A percentile compares a stretch with the other conserved stretches of the same genome.
phyloP scores from a whole-genome alignment of 768 basidiomycete species.

The Lactifluus piperatus region DNA sequence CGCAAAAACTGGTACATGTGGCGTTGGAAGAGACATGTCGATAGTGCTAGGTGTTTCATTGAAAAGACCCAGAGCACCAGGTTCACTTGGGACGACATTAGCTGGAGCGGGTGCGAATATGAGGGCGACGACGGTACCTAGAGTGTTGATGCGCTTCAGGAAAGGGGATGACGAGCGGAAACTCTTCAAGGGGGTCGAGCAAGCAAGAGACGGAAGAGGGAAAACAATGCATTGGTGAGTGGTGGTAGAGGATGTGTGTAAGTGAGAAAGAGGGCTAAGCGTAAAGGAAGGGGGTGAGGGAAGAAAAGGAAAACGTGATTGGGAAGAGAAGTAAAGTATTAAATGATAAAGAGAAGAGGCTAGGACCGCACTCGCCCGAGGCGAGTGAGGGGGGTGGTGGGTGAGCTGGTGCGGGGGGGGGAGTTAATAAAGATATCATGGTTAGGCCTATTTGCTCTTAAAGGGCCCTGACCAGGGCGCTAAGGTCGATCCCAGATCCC shows the following conservation, averaged over 20 bases:
- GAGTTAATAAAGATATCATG: background rate
- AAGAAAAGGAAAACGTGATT: conserved; percentile 15
- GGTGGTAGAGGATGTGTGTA: background rate
- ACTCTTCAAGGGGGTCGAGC: conserved; percentile 17
- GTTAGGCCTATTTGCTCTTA: conserved; percentile 1
- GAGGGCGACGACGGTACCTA: conserved; percentile 3
- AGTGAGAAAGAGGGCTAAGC: conserved; percentile 12
- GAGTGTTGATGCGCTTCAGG: conserved; percentile 7
- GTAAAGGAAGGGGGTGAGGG: conserved; percentile 14
- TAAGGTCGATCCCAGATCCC: conserved; percentile 2
- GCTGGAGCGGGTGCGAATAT: background rate
- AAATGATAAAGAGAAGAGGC: conserved; percentile 13
- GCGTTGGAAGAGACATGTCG: conserved; percentile 16
- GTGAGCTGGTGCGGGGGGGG: conserved; percentile 12
- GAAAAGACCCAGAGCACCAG: conserved; percentile 18
- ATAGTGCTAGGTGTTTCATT: conserved; percentile 20
- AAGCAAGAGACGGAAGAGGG: background rate
- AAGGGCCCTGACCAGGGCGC: conserved; percentile 1
- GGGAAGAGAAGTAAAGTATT: conserved; percentile 15
- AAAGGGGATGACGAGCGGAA: conserved; percentile 18
- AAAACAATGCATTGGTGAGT: conserved; percentile 6
- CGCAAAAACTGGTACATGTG: conserved; percentile 1
- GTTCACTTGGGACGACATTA: conserved; percentile 11
- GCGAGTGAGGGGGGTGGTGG: conserved; percentile 12
- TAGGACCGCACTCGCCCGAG: conserved; percentile 13